phyloP scores from a whole-genome alignment of 805 yeast species.

The Ascoidea asiatica region DNA sequence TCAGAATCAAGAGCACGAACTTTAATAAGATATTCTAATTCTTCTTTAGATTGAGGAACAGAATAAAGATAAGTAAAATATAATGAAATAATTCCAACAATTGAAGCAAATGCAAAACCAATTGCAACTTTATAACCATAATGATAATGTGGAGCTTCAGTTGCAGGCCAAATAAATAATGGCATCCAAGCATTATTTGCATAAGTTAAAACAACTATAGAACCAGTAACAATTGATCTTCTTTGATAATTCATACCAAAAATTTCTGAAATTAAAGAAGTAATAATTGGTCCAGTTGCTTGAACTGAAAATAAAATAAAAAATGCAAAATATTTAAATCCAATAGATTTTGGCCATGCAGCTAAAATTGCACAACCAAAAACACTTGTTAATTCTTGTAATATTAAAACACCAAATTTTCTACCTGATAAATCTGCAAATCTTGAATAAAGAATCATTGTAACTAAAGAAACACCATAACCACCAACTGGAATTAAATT shows the following conservation, averaged over 20 bases:
- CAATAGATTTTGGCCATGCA: conserved; percentile 29
- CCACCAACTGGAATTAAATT: conserved; percentile 14
- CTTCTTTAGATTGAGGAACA: too few relatives aligned
- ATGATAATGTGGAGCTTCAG: conserved; percentile 26
- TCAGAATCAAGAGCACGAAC: too few relatives aligned
- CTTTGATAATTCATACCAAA: conserved; percentile 45
- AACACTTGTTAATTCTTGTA: conserved; percentile 27
- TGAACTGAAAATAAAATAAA: conserved; percentile 47
- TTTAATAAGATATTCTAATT: too few relatives aligned
- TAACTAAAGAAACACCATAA: conserved; percentile 8
- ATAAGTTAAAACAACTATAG: conserved; percentile 52
- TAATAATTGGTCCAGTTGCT: conserved; percentile 25
- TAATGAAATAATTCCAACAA: too few relatives aligned
- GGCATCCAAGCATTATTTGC: conserved; percentile 60
- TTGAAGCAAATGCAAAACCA: too few relatives aligned
- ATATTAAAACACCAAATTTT: too few relatives aligned
- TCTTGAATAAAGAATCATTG: conserved; percentile 9
- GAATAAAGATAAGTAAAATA: too few relatives aligned
- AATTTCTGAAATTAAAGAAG: conserved; percentile 52
- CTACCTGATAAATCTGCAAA: conserved; percentile 10
- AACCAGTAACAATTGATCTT: conserved; percentile 49
- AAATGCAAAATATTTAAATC: conserved; percentile 27
- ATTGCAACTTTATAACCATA: conserved; percentile 11
- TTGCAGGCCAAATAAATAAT: conserved; percentile 35
- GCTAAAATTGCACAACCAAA: conserved; percentile 31